Evolutionary conservation across 2,329 filamentous ascomycete genomes (phyloP).

Genomic region (Paecilomyces formosus): DNA sequence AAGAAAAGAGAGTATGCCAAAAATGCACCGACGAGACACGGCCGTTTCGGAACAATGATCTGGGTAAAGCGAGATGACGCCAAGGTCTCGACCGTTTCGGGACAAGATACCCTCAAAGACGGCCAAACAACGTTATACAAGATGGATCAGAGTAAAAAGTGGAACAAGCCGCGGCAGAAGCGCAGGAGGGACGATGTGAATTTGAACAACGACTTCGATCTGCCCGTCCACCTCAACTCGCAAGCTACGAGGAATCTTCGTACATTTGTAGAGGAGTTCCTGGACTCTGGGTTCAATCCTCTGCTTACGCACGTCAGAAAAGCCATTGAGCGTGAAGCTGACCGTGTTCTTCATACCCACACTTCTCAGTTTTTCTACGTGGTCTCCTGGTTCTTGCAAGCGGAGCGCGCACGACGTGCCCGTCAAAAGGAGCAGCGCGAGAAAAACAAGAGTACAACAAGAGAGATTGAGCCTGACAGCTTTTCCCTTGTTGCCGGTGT

Average conservation of each 20-base stretch:
- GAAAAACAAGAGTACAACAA: conserved; percentile 39
- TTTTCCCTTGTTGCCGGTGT: conserved; percentile 85
- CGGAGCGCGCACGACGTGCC: conserved; percentile 66
- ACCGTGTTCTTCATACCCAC: conserved; percentile 71
- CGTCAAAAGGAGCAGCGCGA: conserved; percentile 48
- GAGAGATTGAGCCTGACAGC: conserved; percentile 59
- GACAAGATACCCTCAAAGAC: conserved; percentile 75
- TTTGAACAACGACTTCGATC: conserved; percentile 64
- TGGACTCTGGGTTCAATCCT: conserved; percentile 93
- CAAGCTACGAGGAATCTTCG: conserved; percentile 70
- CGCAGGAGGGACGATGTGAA: conserved; percentile 56
- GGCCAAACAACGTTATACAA: conserved; percentile 68
- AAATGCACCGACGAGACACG: conserved; percentile 78
- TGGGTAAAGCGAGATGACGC: conserved; percentile 86
- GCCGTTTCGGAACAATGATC: conserved; percentile 92
- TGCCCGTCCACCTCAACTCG: conserved; percentile 60
- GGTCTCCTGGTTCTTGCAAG: conserved; percentile 85
- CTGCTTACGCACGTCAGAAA: conserved; percentile 78
- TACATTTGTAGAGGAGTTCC: conserved; percentile 81
- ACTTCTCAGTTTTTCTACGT: conserved; percentile 85
- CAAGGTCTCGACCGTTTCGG: conserved; percentile 78
- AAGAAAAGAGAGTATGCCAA: conserved; percentile 71
- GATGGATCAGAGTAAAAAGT: conserved; percentile 86
- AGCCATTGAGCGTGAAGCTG: conserved; percentile 81
- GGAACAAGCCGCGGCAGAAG: conserved; percentile 66